These are phyloP conservation scores for Pythium folliculosum DNA, from an alignment of 352 stramenopile genomes.

Conservation along the genomic window DNA sequence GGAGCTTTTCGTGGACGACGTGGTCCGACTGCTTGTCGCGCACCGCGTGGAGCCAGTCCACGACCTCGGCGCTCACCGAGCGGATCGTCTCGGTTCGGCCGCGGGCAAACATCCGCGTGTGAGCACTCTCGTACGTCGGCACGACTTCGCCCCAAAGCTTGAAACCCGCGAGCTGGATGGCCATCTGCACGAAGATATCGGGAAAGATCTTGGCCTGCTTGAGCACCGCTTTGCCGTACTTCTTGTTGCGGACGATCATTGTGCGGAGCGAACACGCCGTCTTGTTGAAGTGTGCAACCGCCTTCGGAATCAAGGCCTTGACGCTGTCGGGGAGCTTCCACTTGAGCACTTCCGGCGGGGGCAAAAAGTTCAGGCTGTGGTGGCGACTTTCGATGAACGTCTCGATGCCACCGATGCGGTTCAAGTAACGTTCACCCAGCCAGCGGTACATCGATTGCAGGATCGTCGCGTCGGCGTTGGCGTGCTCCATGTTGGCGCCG, in stretches of 20 bases:
- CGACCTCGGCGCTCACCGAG: slow-evolving; percentile 72
- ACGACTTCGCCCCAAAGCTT: slow-evolving; percentile 86
- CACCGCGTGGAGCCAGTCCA: slow-evolving; percentile 75
- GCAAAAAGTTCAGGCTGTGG: slow-evolving; percentile 54
- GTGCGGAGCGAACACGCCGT: slow-evolving; percentile 77
- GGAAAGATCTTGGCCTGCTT: slow-evolving; percentile 83
- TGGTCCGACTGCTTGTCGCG: slow-evolving; percentile 44
- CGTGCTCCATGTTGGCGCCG: slow-evolving; percentile 93
- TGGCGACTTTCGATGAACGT: slow-evolving; percentile 67
- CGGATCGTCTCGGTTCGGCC: slow-evolving; percentile 91
- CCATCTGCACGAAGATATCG: slow-evolving; percentile 95
- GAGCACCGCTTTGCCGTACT: slow-evolving; percentile 83
- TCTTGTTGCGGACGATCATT: slow-evolving; percentile 74
- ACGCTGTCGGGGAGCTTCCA: slow-evolving; percentile 52
- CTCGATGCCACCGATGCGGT: slow-evolving; percentile 57
- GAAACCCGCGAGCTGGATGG: slow-evolving; percentile 91
- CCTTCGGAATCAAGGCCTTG: slow-evolving; percentile 42
- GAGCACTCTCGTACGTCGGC: slow-evolving; percentile 94
- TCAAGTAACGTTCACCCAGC: slow-evolving; percentile 64
- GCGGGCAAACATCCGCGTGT: slow-evolving; percentile 92
- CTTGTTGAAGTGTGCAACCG: slow-evolving; percentile 65
- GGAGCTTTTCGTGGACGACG: slow-evolving; percentile 58
- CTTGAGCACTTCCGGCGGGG: slow-evolving; percentile 52
- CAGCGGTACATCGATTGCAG: slow-evolving; percentile 63
- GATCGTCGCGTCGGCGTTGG: slow-evolving; percentile 94